Conservation (phyloP, 768 basidiomycete genomes). For the Clitopilus hobsonii region DNA sequence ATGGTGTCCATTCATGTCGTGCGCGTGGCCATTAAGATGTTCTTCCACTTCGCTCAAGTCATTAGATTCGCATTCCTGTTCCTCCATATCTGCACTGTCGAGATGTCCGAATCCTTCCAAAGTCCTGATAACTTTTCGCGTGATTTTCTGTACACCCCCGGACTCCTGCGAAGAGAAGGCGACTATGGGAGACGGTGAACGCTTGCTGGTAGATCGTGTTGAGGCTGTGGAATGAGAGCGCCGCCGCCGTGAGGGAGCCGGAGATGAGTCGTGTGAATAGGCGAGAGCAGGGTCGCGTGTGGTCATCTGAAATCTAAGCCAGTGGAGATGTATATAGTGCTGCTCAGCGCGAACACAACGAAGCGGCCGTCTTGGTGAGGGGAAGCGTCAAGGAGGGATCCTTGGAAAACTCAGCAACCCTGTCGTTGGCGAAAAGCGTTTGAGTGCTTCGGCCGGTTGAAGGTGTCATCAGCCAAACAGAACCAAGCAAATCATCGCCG, state of each 20-base stretch:
- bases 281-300: slow-evolving; percentile 13
- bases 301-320: slow-evolving; percentile 10
- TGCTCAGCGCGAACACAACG: neutral
- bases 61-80: slow-evolving; percentile 26
- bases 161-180: slow-evolving; percentile 32
- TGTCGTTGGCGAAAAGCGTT: neutral
- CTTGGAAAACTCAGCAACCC: neutral
- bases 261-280: slow-evolving; percentile 12
- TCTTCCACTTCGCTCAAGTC: slow-evolving; percentile 21
- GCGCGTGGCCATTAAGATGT: slow-evolving; percentile 7
- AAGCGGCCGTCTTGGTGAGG: neutral
- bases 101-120: slow-evolving; percentile 42
- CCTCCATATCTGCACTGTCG: slow-evolving; percentile 27
- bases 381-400: neutral
- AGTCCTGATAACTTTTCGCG: slow-evolving; percentile 42
- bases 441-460: neutral
- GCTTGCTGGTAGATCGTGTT: slow-evolving; percentile 21
- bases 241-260: slow-evolving; percentile 10
- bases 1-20: neutral
- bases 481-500: neutral
- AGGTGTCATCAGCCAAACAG: neutral
- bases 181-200: slow-evolving; percentile 46
- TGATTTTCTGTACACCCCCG: slow-evolving; percentile 42
- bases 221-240: slow-evolving; percentile 15
- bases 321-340: neutral